Percentiles rank a stretch among this genome's conserved stretches.
phyloP scores from a whole-genome alignment of 2,329 filamentous ascomycete genomes.

The Blumeria graminis region DNA sequence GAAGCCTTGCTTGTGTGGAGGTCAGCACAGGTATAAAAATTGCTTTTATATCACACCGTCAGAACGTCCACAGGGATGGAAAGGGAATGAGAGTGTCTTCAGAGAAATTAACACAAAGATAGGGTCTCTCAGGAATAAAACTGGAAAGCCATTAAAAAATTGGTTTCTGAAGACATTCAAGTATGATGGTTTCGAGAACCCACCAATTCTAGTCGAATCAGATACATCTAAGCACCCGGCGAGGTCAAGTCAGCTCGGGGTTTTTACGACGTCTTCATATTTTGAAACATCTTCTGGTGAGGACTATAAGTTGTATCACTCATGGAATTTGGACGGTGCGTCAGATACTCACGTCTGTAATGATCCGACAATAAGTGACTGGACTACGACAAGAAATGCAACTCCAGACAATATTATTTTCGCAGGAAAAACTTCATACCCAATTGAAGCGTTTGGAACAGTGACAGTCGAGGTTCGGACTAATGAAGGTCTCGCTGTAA shows the following conservation, averaged over 20 bases:
- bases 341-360: no score
- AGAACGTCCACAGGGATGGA: neutral
- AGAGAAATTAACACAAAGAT: neutral
- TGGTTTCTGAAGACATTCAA: neutral
- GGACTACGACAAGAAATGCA: neutral
- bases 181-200: no score
- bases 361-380: no score
- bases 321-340: no score
- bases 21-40: no score
- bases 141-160: neutral
- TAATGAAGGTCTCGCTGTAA: neutral
- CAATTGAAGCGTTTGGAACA: neutral
- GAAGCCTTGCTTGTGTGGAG: no score
- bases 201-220: neutral
- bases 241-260: neutral
- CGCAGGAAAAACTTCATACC: neutral
- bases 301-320: no score
- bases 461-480: neutral
- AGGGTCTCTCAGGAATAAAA: neutral
- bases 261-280: neutral
- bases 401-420: neutral
- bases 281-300: neutral
- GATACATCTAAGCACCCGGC: neutral
- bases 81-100: neutral
- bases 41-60: slow-evolving; percentile 1